phyloP scores from a whole-genome alignment of 306 rosid genomes.

The Vicia faba region DNA sequence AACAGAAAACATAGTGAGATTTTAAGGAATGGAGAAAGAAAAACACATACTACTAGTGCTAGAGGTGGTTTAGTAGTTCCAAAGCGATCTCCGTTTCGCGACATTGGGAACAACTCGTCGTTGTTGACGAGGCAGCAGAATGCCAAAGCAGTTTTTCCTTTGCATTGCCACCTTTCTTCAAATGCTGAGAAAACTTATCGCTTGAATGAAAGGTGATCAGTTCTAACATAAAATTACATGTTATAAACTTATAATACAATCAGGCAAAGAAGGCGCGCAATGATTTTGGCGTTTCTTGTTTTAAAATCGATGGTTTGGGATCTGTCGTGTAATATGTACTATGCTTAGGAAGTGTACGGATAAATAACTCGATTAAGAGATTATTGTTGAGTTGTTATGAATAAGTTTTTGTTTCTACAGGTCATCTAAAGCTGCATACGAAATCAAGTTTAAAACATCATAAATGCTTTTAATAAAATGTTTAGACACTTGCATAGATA shows the following conservation, averaged over 20 bases:
- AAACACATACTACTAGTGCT: conserved; percentile 13
- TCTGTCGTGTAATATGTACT: conserved; percentile 30
- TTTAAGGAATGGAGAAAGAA: conserved; percentile 47
- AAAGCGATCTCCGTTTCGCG: conserved; percentile 57
- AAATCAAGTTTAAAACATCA: not conserved
- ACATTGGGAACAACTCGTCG: conserved; percentile 67
- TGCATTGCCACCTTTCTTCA: conserved; percentile 48
- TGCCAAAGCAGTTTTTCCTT: conserved; percentile 52
- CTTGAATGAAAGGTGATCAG: conserved; percentile 1
- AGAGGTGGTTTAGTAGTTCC: conserved; percentile 33
- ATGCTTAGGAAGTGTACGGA: not conserved
- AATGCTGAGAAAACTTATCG: conserved; percentile 31
- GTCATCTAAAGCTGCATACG: not conserved
- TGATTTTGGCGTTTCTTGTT: conserved; percentile 10
- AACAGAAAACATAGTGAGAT: conserved; percentile 44
- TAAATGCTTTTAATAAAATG: not conserved
- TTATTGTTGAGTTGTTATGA: not conserved
- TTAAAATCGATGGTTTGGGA: conserved; percentile 9
- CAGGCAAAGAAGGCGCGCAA: conserved; percentile 6
- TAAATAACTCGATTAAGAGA: not conserved
- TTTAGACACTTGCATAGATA: not conserved
- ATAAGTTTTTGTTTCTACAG: not conserved
- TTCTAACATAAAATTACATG: conserved; percentile 23
- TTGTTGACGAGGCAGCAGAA: conserved; percentile 48
- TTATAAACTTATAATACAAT: conserved; percentile 2